Conservation (phyloP, 352 stramenopile genomes). For the Globisporangium ultimum region DNA sequence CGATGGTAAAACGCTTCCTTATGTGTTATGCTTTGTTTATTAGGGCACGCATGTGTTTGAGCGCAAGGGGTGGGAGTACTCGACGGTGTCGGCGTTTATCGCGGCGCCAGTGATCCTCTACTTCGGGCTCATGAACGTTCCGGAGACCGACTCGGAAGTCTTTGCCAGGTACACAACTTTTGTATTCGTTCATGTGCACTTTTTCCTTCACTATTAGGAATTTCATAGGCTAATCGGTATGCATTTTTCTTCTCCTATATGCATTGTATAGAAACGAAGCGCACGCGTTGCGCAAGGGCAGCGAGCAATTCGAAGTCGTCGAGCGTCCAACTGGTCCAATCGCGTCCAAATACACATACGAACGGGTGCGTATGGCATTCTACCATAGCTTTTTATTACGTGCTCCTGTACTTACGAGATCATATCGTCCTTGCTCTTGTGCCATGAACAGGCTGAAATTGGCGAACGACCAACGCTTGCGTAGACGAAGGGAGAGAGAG, state of each 20-base stretch:
- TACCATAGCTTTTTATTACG: background rate
- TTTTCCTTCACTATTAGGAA: background rate
- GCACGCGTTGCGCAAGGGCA: conserved; percentile 47
- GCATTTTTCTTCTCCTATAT: background rate
- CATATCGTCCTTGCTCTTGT: too few relatives aligned
- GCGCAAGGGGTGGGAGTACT: conserved; percentile 85
- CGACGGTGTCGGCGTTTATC: conserved; percentile 71
- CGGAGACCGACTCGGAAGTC: conserved; percentile 82
- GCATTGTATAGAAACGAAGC: conserved; percentile 46
- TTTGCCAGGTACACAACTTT: conserved; percentile 52
- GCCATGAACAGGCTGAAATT: conserved; percentile 32
- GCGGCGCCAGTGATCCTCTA: conserved; percentile 69
- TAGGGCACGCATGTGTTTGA: conserved; percentile 77
- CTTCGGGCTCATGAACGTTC: conserved; percentile 73
- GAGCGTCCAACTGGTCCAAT: conserved; percentile 44
- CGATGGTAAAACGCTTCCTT: too few relatives aligned
- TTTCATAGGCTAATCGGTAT: background rate
- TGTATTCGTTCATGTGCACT: background rate
- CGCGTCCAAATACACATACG: conserved; percentile 45
- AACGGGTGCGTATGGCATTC: conserved; percentile 29
- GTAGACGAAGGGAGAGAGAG: conserved; percentile 16
- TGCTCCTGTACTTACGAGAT: too few relatives aligned
- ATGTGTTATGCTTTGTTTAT: background rate
- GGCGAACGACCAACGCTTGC: conserved; percentile 59
- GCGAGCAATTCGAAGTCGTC: conserved; percentile 36